Base-by-base conservation (phyloP, 768 basidiomycete genomes). In the Tricholoma bakamatsutake region DNA sequence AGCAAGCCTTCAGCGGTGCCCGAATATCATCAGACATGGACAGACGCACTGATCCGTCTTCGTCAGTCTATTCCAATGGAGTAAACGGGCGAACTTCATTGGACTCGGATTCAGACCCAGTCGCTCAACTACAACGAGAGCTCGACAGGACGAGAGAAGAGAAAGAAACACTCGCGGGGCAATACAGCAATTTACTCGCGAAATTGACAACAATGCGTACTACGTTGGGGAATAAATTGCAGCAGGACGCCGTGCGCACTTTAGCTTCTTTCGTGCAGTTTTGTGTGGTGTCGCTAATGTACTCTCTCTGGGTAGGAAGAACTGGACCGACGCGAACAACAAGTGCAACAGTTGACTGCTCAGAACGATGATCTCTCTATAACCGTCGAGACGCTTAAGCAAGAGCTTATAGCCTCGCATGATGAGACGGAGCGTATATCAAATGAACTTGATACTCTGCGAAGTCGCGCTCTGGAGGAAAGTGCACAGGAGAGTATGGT, bases 161-260 rank as follows among this genome's bases (percentile, higher is more conserved):
- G 76, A 95, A 92, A 73, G 93, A 98, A 51, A 74, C 80, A n/a
- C 77, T 94, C 30, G 88, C 87, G 5, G 71, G 83, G 12, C 93
- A 98, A 68, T 95, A 98, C 71, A 83, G 83, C 57, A 88, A 82
- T 60, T 77, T 99, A 35, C 78, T 99, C 15, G 83, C 85, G 37
- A 98, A 93, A 71, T 76, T 98, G 46, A 94, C 93, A 2, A 82
- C 87, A 33, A 98, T 99, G 95, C 83, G 95, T 21, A 90, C 87
- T 35, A 90, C 91, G 18, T 76, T 98, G 51, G 93, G 95, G 31
- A 95, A 92, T 67, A 98, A 98, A 71, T 78, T 98, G 54, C 85
- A 90, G 69, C 92, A 96, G 69, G 97, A 98, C 71, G 97, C 97
- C 64, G 97, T 98, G 75, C 59, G 77, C 68, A 33, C 50, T 37